Evolutionary conservation across 2,329 filamentous ascomycete genomes (phyloP).

Genomic region (Botryotinia calthae): DNA sequence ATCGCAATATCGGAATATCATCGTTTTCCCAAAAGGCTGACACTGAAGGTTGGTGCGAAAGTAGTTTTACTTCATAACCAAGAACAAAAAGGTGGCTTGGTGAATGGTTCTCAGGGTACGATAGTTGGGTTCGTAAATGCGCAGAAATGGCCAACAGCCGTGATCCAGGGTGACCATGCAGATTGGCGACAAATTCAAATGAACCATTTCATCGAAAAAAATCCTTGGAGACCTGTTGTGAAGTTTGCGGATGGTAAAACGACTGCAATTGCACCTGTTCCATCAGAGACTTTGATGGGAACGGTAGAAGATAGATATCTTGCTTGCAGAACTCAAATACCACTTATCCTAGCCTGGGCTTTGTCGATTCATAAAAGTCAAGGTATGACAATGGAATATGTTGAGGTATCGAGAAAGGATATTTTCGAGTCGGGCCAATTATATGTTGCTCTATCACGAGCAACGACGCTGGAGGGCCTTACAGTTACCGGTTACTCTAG

Average conservation of each 20-base stretch:
- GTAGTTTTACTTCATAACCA: slow-evolving; percentile 34
- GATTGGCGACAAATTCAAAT: slow-evolving; percentile 3
- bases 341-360: slow-evolving; percentile 91
- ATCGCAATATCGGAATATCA: slow-evolving; percentile 27
- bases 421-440: slow-evolving; percentile 35
- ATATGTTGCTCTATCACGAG: slow-evolving; percentile 35
- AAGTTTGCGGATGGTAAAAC: slow-evolving; percentile 27
- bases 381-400: slow-evolving; percentile 64
- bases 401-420: slow-evolving; percentile 31
- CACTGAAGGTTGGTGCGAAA: slow-evolving; percentile 33
- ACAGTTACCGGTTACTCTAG: slow-evolving; percentile 29
- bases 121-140: slow-evolving; percentile 30
- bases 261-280: slow-evolving; percentile 22
- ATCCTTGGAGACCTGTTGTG: slow-evolving; percentile 24
- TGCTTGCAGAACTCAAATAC: slow-evolving; percentile 48
- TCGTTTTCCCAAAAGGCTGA: slow-evolving; percentile 25
- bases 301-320: slow-evolving; percentile 24
- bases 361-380: slow-evolving; percentile 96
- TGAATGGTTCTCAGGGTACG: slow-evolving; percentile 36
- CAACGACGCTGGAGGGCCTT: slow-evolving; percentile 30
- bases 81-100: slow-evolving; percentile 25
- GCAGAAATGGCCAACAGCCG: not conserved
- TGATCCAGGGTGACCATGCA: not conserved
- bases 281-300: slow-evolving; percentile 21
- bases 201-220: slow-evolving; percentile 2